A percentile compares a stretch with the other conserved stretches of the same genome.
These are phyloP conservation scores for Heterobasidion occidentale DNA, from an alignment of 1,284 basidiomycete genomes.

Conservation along the genomic window DNA sequence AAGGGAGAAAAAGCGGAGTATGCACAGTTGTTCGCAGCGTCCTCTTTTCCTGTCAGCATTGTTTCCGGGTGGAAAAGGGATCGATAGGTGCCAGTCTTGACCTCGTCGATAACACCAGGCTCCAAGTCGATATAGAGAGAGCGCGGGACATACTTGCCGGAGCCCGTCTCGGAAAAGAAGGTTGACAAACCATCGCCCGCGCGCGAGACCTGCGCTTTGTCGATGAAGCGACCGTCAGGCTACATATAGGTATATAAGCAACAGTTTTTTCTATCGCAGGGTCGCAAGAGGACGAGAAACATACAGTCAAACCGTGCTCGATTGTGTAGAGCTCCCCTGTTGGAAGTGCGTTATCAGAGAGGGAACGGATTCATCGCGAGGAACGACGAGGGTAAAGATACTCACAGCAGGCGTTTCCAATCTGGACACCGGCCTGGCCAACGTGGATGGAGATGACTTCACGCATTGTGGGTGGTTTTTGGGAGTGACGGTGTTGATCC, in stretches of 20 bases:
- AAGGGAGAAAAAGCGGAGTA: slow-evolving; percentile 22
- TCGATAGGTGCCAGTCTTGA: slow-evolving; percentile 91
- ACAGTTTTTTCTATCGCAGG: background rate
- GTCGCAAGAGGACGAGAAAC: slow-evolving; percentile 20
- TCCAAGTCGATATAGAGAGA: slow-evolving; percentile 97
- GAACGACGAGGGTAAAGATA: slow-evolving; percentile 9
- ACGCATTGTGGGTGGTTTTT: slow-evolving; percentile 45
- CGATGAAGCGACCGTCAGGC: slow-evolving; percentile 61
- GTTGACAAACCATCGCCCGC: slow-evolving; percentile 90
- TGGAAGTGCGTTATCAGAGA: background rate
- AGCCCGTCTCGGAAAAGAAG: slow-evolving; percentile 88
- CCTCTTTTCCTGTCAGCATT: slow-evolving; percentile 98
- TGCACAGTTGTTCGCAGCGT: slow-evolving; percentile 98
- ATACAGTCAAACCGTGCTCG: slow-evolving; percentile 92
- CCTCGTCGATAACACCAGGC: slow-evolving; percentile 94
- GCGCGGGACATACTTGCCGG: slow-evolving; percentile 95
- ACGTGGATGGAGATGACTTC: slow-evolving; percentile 92
- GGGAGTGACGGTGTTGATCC: too few relatives aligned
- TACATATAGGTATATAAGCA: slow-evolving; percentile 15
- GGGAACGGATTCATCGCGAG: slow-evolving; percentile 14
- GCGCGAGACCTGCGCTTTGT: slow-evolving; percentile 44
- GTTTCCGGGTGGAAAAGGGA: slow-evolving; percentile 99
- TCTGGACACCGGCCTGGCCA: slow-evolving; percentile 93
- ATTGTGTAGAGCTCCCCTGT: slow-evolving; percentile 96
- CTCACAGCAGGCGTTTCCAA: slow-evolving; percentile 91